Base-by-base conservation (phyloP, 1,284 basidiomycete genomes). In the Gymnopus androsaceus region DNA sequence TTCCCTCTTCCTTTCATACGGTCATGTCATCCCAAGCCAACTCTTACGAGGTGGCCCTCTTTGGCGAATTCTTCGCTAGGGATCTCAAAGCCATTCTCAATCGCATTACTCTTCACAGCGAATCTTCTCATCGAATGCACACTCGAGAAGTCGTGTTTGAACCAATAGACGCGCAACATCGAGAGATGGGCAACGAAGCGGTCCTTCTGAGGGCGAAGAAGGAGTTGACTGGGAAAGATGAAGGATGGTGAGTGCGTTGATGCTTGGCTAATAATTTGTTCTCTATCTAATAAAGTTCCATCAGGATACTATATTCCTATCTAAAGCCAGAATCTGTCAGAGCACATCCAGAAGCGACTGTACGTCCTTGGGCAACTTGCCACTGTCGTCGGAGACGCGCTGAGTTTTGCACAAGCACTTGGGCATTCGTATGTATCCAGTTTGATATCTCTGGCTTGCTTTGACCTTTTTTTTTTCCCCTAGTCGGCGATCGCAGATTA, bases 321-420 rank as follows among this genome's bases (percentile, higher is more conserved):
- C 72, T 90, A 51, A 90, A 89, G 66, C 87, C 90, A 44, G 89
- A 92, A 68, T 85, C 85, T 38, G 82, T 82, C 14, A 81, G 89
- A 34, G 83, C 86, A 15, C 86, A 92, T 63, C 88, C 90, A 17
- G 88, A 91, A 66, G 88, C 89, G 2, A 92, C 89, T 2, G 89
- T 92, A 48, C 78, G 89, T 51, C 88, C 89, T 11, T 91, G 89
- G 85, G 86, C 88, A 12, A 86, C 81, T 34, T 85, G 84, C 58
- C 81, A 89, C n/a, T 62, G 86, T 92, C 14, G 75, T 82, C 21
- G 90, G 89, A 3, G 88, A 92, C 66, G 88, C 87, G 12, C 69
- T 90, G 38, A 84, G 84, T 64, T 90, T 91, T 66, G 87, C 88
- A 14, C 85, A 83, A 55, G 87, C 87, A 3, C 71, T 92, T 25